phyloP scores from a whole-genome alignment of 768 basidiomycete species.

The Suillus weaverae region DNA sequence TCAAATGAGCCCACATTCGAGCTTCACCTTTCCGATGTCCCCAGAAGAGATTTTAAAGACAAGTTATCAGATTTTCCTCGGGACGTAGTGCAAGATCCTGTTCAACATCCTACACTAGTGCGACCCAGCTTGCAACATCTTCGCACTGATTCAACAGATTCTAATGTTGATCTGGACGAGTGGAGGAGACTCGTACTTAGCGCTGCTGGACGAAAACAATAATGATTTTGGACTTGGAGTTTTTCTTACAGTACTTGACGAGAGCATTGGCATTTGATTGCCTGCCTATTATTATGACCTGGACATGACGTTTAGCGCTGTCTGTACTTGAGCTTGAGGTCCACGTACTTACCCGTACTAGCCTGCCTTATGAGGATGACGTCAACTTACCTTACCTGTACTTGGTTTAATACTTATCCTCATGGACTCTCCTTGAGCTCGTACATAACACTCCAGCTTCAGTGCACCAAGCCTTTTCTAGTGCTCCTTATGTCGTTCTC shows the following conservation, averaged over 20 bases:
- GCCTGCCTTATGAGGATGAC: conserved; percentile 7
- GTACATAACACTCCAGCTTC: not conserved
- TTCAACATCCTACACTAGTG: not conserved
- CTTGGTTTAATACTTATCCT: not conserved
- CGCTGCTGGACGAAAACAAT: conserved; percentile 11
- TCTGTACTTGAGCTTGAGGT: not conserved
- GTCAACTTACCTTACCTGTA: conserved; percentile 4
- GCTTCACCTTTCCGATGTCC: conserved; percentile 10
- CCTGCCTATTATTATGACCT: not conserved
- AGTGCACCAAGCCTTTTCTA: not conserved
- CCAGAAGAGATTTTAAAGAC: conserved; percentile 1
- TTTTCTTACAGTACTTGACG: not conserved
- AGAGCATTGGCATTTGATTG: not conserved
- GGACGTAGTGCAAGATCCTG: not conserved
- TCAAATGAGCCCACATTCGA: conserved; percentile 8
- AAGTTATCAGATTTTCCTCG: conserved; percentile 8
- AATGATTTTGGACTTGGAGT: not conserved
- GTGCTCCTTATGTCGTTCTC: not conserved
- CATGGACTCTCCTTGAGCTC: not conserved
- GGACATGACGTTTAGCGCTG: not conserved
- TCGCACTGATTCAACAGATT: conserved; percentile 12
- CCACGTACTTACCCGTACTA: not conserved
- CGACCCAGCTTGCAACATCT: conserved; percentile 6
- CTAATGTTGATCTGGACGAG: conserved; percentile 15
- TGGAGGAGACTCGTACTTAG: conserved; percentile 17